A percentile compares a stretch with the other conserved stretches of the same genome.
These are phyloP conservation scores for Chimonanthus salicifolius DNA, from an alignment of 164 flowering plant genomes.

Conservation along the genomic window DNA sequence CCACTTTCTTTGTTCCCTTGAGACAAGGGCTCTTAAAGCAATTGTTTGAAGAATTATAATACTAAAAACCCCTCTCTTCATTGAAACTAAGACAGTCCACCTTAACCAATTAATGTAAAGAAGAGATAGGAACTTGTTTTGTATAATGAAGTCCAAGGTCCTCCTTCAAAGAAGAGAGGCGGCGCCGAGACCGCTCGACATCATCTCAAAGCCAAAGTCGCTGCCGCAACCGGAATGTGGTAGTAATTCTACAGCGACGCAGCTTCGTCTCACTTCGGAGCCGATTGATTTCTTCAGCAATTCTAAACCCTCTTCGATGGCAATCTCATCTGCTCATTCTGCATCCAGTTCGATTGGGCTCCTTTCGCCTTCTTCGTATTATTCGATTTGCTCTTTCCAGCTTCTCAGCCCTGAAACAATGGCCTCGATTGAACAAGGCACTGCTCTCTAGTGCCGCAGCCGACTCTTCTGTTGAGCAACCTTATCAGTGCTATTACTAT, in stretches of 20 bases:
- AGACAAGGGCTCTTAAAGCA: no score
- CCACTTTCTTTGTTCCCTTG: no score
- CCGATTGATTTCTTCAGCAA: not conserved
- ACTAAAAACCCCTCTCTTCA: no score
- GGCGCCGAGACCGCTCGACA: conserved; percentile 20
- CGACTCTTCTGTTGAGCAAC: no score
- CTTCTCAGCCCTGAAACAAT: conserved; percentile 26
- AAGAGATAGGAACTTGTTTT: no score
- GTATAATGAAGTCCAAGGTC: no score
- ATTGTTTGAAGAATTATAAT: no score
- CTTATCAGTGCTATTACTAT: no score
- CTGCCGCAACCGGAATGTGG: not conserved
- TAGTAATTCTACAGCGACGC: not conserved
- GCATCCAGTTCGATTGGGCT: conserved; percentile 8
- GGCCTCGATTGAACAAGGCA: conserved; percentile 16
- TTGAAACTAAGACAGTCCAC: no score
- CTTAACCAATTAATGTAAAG: no score
- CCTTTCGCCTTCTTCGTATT: conserved; percentile 17
- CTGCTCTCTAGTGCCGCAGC: conserved; percentile 8
- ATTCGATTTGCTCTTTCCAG: conserved; percentile 19
- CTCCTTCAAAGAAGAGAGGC: no score
- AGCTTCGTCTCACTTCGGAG: not conserved
- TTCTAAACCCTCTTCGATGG: not conserved
- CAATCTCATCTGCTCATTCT: not conserved
- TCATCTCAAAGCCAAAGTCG: conserved; percentile 2